Evolutionary conservation across 1,139 yeast species (phyloP).

Genomic region (Debaryomycetaceae sp.): DNA sequence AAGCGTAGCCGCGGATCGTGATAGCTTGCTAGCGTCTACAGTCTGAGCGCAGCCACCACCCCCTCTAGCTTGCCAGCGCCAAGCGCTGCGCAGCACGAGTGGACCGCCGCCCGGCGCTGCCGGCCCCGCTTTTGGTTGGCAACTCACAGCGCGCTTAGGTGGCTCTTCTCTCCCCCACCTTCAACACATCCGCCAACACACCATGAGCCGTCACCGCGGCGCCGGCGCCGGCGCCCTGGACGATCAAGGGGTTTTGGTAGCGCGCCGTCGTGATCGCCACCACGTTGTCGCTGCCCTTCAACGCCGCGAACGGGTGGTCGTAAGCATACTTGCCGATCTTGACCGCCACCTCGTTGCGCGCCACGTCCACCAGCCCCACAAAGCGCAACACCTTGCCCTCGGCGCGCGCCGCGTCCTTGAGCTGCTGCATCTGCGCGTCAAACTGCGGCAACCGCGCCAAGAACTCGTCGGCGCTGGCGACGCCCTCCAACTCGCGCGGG

Average conservation of each 20-base stretch:
- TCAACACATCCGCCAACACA: conserved; percentile 88
- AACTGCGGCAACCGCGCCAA: conserved; percentile 74
- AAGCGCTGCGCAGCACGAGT: too few species aligned
- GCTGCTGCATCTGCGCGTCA: conserved; percentile 71
- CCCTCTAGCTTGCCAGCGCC: too few species aligned
- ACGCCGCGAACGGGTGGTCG: conserved; percentile 92
- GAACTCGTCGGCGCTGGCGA: conserved; percentile 71
- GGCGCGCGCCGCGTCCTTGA: conserved; percentile 76
- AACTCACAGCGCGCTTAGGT: too few species aligned
- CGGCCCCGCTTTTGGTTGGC: too few species aligned
- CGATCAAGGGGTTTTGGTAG: conserved; percentile 85
- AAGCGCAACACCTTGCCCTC: conserved; percentile 87
- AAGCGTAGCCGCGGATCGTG: too few species aligned
- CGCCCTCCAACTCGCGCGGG: conserved; percentile 79
- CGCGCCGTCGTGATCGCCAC: conserved; percentile 87
- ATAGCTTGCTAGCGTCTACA: too few species aligned
- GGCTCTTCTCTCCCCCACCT: conserved; percentile 81
- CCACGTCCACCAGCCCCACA: conserved; percentile 85
- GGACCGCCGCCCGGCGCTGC: too few species aligned
- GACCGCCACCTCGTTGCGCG: conserved; percentile 65
- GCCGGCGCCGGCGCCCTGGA: conserved; percentile 99
- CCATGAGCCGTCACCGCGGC: conserved; percentile 99
- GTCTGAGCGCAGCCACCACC: too few species aligned
- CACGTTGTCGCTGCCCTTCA: conserved; percentile 94
- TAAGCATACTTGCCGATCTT: conserved; percentile 81